phyloP scores from a whole-genome alignment of 73 alveolate genomes.

The Tetrahymena borealis region DNA sequence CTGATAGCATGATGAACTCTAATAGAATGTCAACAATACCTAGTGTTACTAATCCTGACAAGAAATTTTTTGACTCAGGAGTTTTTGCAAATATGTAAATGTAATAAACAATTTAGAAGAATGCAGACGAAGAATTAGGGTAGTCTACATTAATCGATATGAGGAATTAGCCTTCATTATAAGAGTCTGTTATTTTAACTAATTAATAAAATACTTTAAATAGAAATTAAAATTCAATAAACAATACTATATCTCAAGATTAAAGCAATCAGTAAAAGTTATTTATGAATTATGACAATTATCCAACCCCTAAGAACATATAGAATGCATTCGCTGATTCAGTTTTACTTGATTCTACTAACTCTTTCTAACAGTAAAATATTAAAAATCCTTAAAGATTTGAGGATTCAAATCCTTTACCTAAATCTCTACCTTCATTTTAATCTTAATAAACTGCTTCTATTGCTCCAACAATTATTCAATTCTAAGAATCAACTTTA shows the following conservation, averaged over 20 bases:
- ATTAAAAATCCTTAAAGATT: too few relatives aligned
- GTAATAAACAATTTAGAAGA: background rate
- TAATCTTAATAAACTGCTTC: background rate
- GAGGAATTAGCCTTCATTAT: background rate
- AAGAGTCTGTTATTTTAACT: background rate
- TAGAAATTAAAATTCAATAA: background rate
- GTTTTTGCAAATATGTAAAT: background rate
- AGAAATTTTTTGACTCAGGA: background rate
- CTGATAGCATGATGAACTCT: background rate
- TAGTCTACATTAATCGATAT: background rate
- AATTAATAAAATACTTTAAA: too few relatives aligned
- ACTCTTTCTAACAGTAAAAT: too few relatives aligned
- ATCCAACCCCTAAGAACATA: background rate
- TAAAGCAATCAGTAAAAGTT: background rate
- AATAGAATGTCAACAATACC: background rate
- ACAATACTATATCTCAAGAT: background rate
- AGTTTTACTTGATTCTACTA: background rate
- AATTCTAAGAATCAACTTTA: background rate
- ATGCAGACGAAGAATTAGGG: background rate
- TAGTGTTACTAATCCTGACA: background rate
- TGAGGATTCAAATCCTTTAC: background rate
- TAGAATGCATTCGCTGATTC: background rate
- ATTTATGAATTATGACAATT: background rate
- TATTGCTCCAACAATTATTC: background rate
- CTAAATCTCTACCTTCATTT: background rate